Evolutionary conservation across 2,329 filamentous ascomycete genomes (phyloP).

Genomic region (Myriosclerotinia scirpicola): DNA sequence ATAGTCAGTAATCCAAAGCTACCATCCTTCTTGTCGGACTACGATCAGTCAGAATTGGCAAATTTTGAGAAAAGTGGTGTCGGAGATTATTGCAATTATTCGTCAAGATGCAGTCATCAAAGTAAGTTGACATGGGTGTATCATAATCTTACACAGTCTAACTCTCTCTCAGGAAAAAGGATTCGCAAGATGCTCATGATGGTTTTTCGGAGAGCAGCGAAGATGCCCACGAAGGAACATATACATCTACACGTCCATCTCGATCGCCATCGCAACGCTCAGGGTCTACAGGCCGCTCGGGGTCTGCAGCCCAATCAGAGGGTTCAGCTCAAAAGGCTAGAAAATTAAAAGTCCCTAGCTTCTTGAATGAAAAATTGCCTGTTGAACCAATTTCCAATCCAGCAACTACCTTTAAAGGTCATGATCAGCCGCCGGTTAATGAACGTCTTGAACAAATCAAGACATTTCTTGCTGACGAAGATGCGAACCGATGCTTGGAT

Average conservation of each 20-base stretch:
- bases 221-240: neutral
- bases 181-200: neutral
- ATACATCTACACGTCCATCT: neutral
- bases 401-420: conserved; percentile 28
- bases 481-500: conserved; percentile 45
- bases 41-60: neutral
- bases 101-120: neutral
- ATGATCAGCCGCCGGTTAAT: conserved; percentile 41
- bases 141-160: neutral
- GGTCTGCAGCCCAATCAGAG: no score
- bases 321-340: no score
- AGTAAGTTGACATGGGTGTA: neutral
- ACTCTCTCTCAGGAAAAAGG: neutral
- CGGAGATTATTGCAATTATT: neutral
- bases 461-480: conserved; percentile 52
- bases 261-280: neutral
- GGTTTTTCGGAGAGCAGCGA: neutral
- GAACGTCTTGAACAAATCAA: conserved; percentile 40
- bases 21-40: neutral
- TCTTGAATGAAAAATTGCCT: neutral
- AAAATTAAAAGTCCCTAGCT: conserved; percentile 12
- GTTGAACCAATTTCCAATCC: neutral
- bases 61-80: neutral
- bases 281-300: no score
- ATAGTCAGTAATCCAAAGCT: neutral